Evolutionary conservation across 139 green algal species (phyloP), one percentile per base, ranked within the genome.

Genomic region (Micromonas commoda): DNA sequence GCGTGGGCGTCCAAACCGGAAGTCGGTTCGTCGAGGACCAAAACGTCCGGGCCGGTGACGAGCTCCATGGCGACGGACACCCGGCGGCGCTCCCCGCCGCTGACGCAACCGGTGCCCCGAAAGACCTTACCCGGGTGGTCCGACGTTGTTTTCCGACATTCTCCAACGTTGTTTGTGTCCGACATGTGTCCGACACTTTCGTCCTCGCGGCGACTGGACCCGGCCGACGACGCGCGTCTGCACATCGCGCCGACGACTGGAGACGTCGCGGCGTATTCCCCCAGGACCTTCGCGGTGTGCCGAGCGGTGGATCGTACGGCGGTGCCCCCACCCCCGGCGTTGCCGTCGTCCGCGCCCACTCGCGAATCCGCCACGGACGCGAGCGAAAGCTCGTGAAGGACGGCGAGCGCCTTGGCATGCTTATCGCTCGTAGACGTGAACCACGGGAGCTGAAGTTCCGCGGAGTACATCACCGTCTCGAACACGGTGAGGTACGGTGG

Each of bases 11-110:
- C 95, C 61, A 97, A 83, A 0, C 92, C 91, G 29, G 84, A 89
- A 2, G 90, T 94, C 1, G 91, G 89, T 73, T 96, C 87, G 64
- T 95, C 89, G 39, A 96, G 80, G 45, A 94, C 88, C 13, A 94
- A 77, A 4, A 72, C 1, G 26, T 86, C 90, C 16, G 94, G 93
- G 83, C 97, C 92, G 82, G 93, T 96, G 0, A 99, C 87, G 60
- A 99, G 88, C 85, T 98, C 94, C 64, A 90, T 85, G 0, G 87
- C 92, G 37, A 95, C 90, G 45, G 86, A 93, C 16, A 93, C 87
- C 13, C 95, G 87, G 88, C 98, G 97, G 77, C 92, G 88, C 86
- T 99, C 92, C 0, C 95, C 95, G 5, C 94, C 95, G 5, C 80
- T 91, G 53, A 98, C 45, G 45, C 45, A 9, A 16, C 45, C 45